phyloP scores from a whole-genome alignment of 2,329 filamentous ascomycete genomes.

The Orbilia quercus region DNA sequence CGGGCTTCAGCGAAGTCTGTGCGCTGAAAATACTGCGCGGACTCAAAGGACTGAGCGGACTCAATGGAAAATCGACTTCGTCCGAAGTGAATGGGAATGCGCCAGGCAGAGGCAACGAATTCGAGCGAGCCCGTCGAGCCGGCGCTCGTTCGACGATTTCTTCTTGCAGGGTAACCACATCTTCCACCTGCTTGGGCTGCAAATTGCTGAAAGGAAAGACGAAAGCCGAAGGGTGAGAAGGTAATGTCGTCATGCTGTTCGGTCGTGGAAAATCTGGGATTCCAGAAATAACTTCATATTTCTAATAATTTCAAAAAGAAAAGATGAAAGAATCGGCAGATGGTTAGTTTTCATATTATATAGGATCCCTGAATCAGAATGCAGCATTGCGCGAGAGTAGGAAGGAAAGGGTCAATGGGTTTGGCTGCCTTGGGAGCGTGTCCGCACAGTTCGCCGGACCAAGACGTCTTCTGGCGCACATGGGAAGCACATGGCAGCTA shows the following conservation, averaged over 20 bases:
- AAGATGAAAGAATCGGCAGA: constrained; percentile 13
- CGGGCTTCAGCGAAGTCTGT: neutral
- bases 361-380: constrained; percentile 2
- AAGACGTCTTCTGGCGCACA: constrained; percentile 17
- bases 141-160: constrained; percentile 26
- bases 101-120: constrained; percentile 52
- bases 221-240: constrained; percentile 37
- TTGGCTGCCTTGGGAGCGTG: neutral
- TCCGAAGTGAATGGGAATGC: constrained; percentile 43
- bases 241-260: constrained; percentile 43
- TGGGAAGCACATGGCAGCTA: constrained; percentile 37
- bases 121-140: constrained; percentile 38
- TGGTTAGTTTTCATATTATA: constrained; percentile 18
- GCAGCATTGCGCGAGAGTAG: constrained; percentile 16
- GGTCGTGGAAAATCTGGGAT: constrained; percentile 52
- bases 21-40: constrained; percentile 18
- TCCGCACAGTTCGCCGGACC: constrained; percentile 30
- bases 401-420: constrained; percentile 15
- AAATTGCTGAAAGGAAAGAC: constrained; percentile 46
- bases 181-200: constrained; percentile 14
- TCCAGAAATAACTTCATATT: constrained; percentile 44
- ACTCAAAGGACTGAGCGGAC: constrained; percentile 22
- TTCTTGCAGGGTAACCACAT: constrained; percentile 18
- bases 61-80: constrained; percentile 45
- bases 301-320: no score